Percentiles rank a stretch among this genome's conserved stretches.
Evolutionary conservation across 129 eudicot genomes (phyloP).

Genomic region (Saussurea involucrata): DNA sequence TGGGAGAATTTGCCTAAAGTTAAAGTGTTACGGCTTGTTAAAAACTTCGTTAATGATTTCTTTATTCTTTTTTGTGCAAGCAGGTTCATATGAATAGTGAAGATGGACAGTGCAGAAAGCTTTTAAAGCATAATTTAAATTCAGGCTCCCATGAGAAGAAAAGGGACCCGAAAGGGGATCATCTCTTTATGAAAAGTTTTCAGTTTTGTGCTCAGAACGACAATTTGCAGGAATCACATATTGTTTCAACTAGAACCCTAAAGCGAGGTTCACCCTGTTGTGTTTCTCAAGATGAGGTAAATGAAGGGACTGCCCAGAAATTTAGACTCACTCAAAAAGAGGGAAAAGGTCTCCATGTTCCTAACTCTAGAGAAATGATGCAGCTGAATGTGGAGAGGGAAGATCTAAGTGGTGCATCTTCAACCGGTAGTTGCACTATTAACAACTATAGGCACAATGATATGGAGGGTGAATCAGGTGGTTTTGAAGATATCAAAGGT

Average conservation of each 20-base stretch:
- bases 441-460: slow-evolving; percentile 21
- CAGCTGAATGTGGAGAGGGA: slow-evolving; percentile 26
- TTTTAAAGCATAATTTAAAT: slow-evolving; percentile 21
- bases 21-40: background rate
- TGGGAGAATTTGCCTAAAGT: background rate
- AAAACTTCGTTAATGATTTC: background rate
- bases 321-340: slow-evolving; percentile 37
- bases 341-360: slow-evolving; percentile 35
- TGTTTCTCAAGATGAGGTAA: slow-evolving; percentile 43
- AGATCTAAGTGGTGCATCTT: slow-evolving; percentile 42
- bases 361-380: slow-evolving; percentile 26
- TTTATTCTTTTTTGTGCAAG: slow-evolving; percentile 4
- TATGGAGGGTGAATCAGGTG: slow-evolving; percentile 19
- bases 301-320: slow-evolving; percentile 32
- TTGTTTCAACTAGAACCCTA: slow-evolving; percentile 36
- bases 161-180: slow-evolving; percentile 16
- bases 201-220: slow-evolving; percentile 18
- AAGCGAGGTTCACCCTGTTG: slow-evolving; percentile 46
- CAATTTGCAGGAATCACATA: slow-evolving; percentile 33
- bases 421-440: slow-evolving; percentile 72
- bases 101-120: slow-evolving; percentile 24
- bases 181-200: slow-evolving; percentile 17
- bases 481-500: slow-evolving; percentile 36
- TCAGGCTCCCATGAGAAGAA: slow-evolving; percentile 21
- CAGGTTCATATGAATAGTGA: slow-evolving; percentile 41